Evolutionary conservation across 2,329 filamentous ascomycete species (phyloP).

Genomic region (Stemphylium beticola): DNA sequence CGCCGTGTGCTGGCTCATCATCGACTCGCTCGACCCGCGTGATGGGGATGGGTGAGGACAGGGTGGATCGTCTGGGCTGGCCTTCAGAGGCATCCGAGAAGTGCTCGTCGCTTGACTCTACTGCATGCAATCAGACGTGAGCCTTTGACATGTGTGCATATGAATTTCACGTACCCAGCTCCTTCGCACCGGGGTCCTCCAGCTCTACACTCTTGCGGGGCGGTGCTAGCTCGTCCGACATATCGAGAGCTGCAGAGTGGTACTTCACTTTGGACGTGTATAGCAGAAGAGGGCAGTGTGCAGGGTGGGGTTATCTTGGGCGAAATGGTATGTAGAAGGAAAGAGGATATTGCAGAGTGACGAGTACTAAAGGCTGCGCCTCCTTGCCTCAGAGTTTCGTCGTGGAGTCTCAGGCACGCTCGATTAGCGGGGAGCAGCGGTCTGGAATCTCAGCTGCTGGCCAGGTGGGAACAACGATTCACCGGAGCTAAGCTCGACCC

Average conservation of each 20-base stretch:
- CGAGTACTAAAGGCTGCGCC: conserved; percentile 23
- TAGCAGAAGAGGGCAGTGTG: background rate
- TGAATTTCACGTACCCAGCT: conserved; percentile 54
- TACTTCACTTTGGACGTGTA: background rate
- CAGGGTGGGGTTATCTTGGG: background rate
- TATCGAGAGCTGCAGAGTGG: conserved; percentile 21
- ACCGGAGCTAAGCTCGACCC: conserved; percentile 27
- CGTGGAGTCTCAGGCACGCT: conserved; percentile 28
- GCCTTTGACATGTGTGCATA: background rate
- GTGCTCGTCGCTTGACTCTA: conserved; percentile 64
- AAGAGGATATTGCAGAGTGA: background rate
- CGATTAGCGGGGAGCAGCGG: conserved; percentile 23
- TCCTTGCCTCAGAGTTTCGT: conserved; percentile 24
- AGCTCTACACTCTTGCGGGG: conserved; percentile 62
- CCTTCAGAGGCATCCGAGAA: conserved; percentile 71
- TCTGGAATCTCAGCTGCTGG: conserved; percentile 15
- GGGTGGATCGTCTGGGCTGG: conserved; percentile 49
- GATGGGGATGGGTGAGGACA: conserved; percentile 62
- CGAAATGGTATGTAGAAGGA: conserved; percentile 1
- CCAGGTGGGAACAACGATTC: conserved; percentile 32
- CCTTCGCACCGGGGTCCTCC: conserved; percentile 63
- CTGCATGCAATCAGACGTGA: conserved; percentile 19
- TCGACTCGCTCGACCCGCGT: conserved; percentile 70
- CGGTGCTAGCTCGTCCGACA: conserved; percentile 57
- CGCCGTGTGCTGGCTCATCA: conserved; percentile 63